Conservation (phyloP, 805 yeast species). For the Wickerhamiella vanderwaltii region DNA sequence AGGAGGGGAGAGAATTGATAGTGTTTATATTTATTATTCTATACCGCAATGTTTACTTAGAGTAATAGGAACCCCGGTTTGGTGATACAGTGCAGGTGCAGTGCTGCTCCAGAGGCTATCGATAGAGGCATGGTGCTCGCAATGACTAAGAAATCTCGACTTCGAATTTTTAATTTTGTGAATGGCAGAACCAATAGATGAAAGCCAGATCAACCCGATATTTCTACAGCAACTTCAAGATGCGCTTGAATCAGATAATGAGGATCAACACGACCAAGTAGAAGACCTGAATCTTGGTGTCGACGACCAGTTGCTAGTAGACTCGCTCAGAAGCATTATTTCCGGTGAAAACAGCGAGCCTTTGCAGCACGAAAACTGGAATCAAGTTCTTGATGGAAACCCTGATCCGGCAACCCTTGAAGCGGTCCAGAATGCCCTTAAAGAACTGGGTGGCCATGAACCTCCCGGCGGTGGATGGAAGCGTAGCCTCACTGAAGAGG, state of each 20-base stretch:
- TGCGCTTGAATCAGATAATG: conserved; percentile 12
- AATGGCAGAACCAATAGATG: conserved; percentile 7
- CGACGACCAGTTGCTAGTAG: conserved; percentile 15
- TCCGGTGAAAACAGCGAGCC: conserved; percentile 10
- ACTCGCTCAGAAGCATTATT: conserved; percentile 12
- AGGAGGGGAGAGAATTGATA: no score
- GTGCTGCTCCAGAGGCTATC: no score
- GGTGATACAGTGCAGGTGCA: no score
- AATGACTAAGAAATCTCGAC: conserved; percentile 7
- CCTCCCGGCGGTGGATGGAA: conserved; percentile 1
- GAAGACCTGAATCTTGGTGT: conserved; percentile 9
- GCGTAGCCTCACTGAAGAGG: conserved; percentile 23
- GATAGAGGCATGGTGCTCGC: no score
- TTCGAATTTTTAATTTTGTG: background rate
- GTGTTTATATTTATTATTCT: no score
- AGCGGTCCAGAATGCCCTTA: conserved; percentile 23
- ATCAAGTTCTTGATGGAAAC: conserved; percentile 13
- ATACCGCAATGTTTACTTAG: no score
- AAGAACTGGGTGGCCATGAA: conserved; percentile 15
- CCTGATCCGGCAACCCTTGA: conserved; percentile 22
- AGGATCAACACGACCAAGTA: background rate
- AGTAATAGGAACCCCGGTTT: no score
- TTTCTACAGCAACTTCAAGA: conserved; percentile 13
- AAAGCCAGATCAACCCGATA: conserved; percentile 11
- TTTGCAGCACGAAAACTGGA: conserved; percentile 1